phyloP scores from a whole-genome alignment of 768 basidiomycete species.

The Pseudohyphozyma bogoriensis region DNA sequence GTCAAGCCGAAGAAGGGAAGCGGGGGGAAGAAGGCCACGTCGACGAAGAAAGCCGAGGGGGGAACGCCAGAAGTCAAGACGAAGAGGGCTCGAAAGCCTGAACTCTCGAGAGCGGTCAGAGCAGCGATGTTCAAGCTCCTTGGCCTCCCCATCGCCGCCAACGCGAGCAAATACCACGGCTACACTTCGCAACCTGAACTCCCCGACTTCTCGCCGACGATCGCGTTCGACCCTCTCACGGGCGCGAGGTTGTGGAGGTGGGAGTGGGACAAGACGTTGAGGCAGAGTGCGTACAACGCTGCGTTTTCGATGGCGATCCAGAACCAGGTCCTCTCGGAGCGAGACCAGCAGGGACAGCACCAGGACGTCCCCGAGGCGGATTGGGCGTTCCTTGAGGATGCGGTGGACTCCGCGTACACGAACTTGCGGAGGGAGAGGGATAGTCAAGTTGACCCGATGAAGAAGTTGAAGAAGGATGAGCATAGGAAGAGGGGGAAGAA shows the following conservation, averaged over 20 bases:
- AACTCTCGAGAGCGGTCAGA: slow-evolving; percentile 10
- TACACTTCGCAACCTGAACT: background rate
- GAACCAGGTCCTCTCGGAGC: background rate
- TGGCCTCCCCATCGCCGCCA: background rate
- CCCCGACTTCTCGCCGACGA: background rate
- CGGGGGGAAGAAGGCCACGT: background rate
- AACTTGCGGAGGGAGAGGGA: slow-evolving; percentile 15
- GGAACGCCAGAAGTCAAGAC: background rate
- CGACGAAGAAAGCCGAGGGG: background rate
- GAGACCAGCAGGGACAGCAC: background rate
- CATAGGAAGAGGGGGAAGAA: slow-evolving; percentile 6
- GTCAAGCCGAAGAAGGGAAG: background rate
- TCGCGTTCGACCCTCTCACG: background rate
- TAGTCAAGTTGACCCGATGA: slow-evolving; percentile 1
- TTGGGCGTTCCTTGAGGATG: slow-evolving; percentile 9
- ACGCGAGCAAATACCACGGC: background rate
- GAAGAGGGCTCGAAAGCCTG: slow-evolving; percentile 5
- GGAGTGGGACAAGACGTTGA: slow-evolving; percentile 18
- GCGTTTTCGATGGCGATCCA: slow-evolving; percentile 9
- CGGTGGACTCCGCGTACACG: slow-evolving; percentile 14
- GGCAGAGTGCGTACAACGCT: slow-evolving; percentile 1
- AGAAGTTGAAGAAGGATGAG: slow-evolving; percentile 15
- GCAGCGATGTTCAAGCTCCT: slow-evolving; percentile 12
- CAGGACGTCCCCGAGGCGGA: slow-evolving; percentile 14
- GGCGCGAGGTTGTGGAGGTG: slow-evolving; percentile 8